phyloP scores from a whole-genome alignment of 2,329 filamentous ascomycete genomes.

The Ophiostoma perfectum region DNA sequence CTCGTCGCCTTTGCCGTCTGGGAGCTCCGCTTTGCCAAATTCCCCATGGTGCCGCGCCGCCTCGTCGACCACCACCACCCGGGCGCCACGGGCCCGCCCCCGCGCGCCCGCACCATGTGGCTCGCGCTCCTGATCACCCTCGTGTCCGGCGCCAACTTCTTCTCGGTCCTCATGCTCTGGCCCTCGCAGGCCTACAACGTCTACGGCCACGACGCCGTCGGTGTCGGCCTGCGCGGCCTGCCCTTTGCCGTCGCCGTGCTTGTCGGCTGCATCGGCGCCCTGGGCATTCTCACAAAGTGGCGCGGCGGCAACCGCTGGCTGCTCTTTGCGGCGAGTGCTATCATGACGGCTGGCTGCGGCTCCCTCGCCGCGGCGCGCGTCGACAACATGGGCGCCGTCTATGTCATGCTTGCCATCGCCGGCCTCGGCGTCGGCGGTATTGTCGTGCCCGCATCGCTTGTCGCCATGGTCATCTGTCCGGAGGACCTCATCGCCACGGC shows the following conservation, averaged over 20 bases:
- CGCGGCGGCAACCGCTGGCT: slow-evolving; percentile 55
- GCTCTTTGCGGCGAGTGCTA: slow-evolving; percentile 51
- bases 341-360: slow-evolving; percentile 62
- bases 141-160: slow-evolving; percentile 55
- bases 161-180: slow-evolving; percentile 55
- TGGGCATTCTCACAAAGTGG: slow-evolving; percentile 52
- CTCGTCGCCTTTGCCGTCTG: slow-evolving; percentile 48
- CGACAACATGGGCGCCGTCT: slow-evolving; percentile 51
- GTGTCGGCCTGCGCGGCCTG: slow-evolving; percentile 59
- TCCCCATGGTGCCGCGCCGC: slow-evolving; percentile 49
- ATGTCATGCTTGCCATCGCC: slow-evolving; percentile 54
- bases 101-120: slow-evolving; percentile 39
- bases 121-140: slow-evolving; percentile 54
- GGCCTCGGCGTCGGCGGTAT: slow-evolving; percentile 63
- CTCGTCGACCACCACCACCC: slow-evolving; percentile 29
- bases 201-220: slow-evolving; percentile 58
- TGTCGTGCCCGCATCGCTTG: slow-evolving; percentile 61
- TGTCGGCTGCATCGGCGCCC: slow-evolving; percentile 52
- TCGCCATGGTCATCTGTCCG: slow-evolving; percentile 64
- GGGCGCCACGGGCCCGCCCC: slow-evolving; percentile 25
- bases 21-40: slow-evolving; percentile 52
- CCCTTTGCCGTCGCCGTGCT: slow-evolving; percentile 62
- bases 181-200: slow-evolving; percentile 60
- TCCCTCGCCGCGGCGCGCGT: slow-evolving; percentile 45
- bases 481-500: slow-evolving; percentile 66